phyloP scores from a whole-genome alignment of 495 filamentous ascomycete species.

The Cladorrhinum samala region DNA sequence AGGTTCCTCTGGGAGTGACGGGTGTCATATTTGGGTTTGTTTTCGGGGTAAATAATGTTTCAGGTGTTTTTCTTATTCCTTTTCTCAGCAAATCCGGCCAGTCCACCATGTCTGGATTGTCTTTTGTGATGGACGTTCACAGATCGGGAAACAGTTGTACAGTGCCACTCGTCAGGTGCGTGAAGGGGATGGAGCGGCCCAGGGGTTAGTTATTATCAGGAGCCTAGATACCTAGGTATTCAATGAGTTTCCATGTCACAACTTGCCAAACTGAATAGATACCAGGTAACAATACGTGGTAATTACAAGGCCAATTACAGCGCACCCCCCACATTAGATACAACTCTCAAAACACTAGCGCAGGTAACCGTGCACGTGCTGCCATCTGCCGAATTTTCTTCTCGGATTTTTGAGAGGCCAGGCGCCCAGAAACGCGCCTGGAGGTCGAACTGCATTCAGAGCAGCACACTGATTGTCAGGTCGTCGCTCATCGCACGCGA shows the following conservation, averaged over 20 bases:
- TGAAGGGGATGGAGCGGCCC: no score
- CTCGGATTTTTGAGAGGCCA: background rate
- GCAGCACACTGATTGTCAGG: background rate
- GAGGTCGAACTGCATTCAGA: background rate
- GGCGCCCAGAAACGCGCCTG: conserved; percentile 3
- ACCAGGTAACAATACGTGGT: background rate
- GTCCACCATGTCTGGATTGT: background rate
- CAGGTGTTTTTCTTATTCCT: conserved; percentile 5
- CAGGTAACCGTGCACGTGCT: background rate
- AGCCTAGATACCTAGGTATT: no score
- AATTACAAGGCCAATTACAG: no score
- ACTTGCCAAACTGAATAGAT: background rate
- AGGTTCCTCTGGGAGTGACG: conserved; percentile 15
- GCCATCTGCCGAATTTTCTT: conserved; percentile 8
- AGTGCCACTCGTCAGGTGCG: no score
- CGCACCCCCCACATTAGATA: background rate
- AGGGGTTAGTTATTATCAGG: no score
- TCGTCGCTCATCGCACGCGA: background rate
- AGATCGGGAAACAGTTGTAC: no score
- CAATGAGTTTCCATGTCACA: no score
- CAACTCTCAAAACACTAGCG: background rate
- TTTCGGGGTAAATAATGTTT: conserved; percentile 13
- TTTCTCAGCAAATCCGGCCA: background rate
- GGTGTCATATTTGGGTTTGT: conserved; percentile 12
- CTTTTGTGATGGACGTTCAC: no score